Conservation (phyloP, 371 early-diverging fungal genomes). For the Rhizopus delemar region DNA sequence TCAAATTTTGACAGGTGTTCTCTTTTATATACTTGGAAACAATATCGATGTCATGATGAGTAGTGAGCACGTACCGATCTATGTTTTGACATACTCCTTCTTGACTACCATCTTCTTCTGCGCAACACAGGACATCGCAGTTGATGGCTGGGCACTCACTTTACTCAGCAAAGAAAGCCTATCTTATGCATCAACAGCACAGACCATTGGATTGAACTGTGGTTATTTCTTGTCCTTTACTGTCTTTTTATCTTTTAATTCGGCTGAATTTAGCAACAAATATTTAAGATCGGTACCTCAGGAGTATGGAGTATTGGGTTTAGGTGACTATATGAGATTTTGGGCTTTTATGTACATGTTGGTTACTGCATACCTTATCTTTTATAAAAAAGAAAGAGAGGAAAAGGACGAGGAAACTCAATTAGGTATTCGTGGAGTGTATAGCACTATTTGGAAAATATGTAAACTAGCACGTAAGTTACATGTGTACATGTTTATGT, state of each 20-base stretch:
- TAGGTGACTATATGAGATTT: conserved; percentile 88
- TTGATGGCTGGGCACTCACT: conserved; percentile 97
- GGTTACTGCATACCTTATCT: conserved; percentile 79
- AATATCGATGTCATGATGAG: conserved; percentile 76
- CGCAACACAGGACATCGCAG: conserved; percentile 98
- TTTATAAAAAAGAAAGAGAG: conserved; percentile 72
- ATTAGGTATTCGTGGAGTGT: conserved; percentile 60
- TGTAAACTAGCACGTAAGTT: conserved; percentile 70
- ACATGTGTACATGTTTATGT: neutral
- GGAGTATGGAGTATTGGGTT: conserved; percentile 72
- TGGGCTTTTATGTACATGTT: conserved; percentile 89
- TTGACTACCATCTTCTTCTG: conserved; percentile 85
- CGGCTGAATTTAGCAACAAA: conserved; percentile 92
- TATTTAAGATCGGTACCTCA: conserved; percentile 76
- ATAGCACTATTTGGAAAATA: conserved; percentile 70
- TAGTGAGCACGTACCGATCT: conserved; percentile 62
- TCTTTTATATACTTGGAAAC: conserved; percentile 78
- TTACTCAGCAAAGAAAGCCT: conserved; percentile 86
- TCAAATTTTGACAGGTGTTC: conserved; percentile 75
- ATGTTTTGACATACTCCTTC: conserved; percentile 70
- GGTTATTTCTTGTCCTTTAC: conserved; percentile 97
- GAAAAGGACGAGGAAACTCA: conserved; percentile 48
- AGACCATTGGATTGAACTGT: conserved; percentile 94
- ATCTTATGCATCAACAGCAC: conserved; percentile 90
- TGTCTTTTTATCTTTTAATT: conserved; percentile 93